Evolutionary conservation across 1,139 yeast genomes (phyloP), one percentile per base, ranked within the genome.

Genomic region (Komagataea norvegica): DNA sequence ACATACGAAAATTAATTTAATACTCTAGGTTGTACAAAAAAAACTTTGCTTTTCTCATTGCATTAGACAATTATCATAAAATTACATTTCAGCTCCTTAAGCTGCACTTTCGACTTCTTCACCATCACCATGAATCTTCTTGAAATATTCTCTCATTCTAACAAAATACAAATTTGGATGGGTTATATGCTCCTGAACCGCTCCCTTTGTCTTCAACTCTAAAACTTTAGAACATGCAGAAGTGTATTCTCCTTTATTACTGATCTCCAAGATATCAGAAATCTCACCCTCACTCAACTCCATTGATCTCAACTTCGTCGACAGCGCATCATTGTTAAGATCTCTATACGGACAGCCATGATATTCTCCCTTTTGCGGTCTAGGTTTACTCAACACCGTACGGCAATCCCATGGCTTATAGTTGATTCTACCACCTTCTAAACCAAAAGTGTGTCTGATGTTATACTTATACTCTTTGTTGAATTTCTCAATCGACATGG

Each of bases 281-380:
- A 85, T 63, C 37, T 77, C 81, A 37, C 70, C 71, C 42, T 84
- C 91, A 7, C 64, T 68, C 31, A 91, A 67, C 0, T 94, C 94
- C 82, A 88, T 76, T 15, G 68, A 72, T 21, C 60, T 57, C 47
- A 91, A 66, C 43, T 77, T 74, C 5, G 56, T 51, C 2, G 72
- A 66, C 38, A 91, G 67, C 34, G 74, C 70, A 32, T 85, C 93
- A 13, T 74, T 58, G 14, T 74, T 66, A 52, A 85, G 67, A 51
- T 85, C 91, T 41, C 95, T 69, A 61, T 85, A 91, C 4, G 97
- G 96, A 61, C 97, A 89, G 3, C 98, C 98, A 56, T 91, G 96
- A 46, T 64, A 74, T 54, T 88, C 95, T 26, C 73, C 76, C 35
- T 78, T 72, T 15, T 72, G 72, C 0, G 95, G 94, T 42, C 78